Evolutionary conservation across 805 yeast genomes (phyloP), one percentile per base, ranked within the genome.

Genomic region (Saccharomycopsis sp.): DNA sequence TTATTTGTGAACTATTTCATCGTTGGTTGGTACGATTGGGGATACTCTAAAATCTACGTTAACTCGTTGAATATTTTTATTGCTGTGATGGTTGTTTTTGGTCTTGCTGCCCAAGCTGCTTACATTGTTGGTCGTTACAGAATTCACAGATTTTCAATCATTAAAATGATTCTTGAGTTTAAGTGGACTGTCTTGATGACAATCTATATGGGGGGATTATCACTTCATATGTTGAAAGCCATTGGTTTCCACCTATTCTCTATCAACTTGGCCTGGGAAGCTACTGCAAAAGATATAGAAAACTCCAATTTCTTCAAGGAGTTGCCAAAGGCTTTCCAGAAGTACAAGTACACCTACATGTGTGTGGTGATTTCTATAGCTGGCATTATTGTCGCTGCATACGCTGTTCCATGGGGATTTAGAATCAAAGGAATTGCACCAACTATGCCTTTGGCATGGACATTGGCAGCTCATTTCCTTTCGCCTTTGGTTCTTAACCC

Each of bases 21-120:
- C 49, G 49, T 44, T 44, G 49, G 49, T 44, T 44, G 49, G 49
- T 44, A 44, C 12, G 22, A 44, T 44, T 44, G 22, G 19, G 49
- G 49, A 5, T 44, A 44, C 22, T n/a, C 19, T 12, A 44, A 19
- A 44, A 17, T 44, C 8, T 44, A 44, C 22, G 22, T 17, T 17
- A 44, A 5, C 12, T 44, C 49, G 3, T 44, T 44, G 22, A 19
- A 44, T 17, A 44, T 44, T 17, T 44, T 44, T 12, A 44, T 44
- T 12, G 3, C 49, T 44, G 49, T 44, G 49, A 19, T 44, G 49
- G 19, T 44, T 44, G 49, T 44, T 7, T 44, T 44, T 19, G 49
- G 49, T n/a, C 9, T 44, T 12, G 49, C 49, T 44, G 19, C 49
- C 3, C 49, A 44, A 44, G 49, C 22, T 19, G 49, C 49, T 44